Evolutionary conservation across 2,329 filamentous ascomycete species (phyloP).

Genomic region (Hymenoscyphus occultus): DNA sequence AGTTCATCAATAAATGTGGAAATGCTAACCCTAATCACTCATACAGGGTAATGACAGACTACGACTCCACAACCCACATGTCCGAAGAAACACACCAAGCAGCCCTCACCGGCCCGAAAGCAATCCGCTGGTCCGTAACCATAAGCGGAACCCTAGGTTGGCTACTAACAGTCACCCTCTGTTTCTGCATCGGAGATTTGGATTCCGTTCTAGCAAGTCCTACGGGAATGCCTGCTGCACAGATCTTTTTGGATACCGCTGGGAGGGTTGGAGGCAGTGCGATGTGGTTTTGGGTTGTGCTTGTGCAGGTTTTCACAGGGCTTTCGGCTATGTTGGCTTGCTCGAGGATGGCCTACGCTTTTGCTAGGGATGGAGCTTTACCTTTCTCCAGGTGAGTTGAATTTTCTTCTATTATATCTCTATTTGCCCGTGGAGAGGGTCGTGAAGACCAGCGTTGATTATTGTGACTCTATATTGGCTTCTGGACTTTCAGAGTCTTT

Average conservation of each 20-base stretch:
- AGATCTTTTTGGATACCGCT: slow-evolving; percentile 58
- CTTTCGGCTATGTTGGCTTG: slow-evolving; percentile 63
- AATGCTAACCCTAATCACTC: too few relatives aligned
- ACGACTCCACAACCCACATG: slow-evolving; percentile 66
- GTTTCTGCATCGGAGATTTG: slow-evolving; percentile 59
- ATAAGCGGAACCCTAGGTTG: slow-evolving; percentile 59
- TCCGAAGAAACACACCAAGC: slow-evolving; percentile 66
- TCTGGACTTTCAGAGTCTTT: too few relatives aligned
- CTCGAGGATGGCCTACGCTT: slow-evolving; percentile 60
- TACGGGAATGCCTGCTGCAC: slow-evolving; percentile 58
- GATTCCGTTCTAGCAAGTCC: slow-evolving; percentile 54
- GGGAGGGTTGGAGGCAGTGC: slow-evolving; percentile 53
- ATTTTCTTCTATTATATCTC: not conserved
- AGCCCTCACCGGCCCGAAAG: slow-evolving; percentile 55
- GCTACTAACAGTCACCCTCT: slow-evolving; percentile 60
- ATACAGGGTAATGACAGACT: slow-evolving; percentile 61
- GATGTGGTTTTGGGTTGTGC: slow-evolving; percentile 61
- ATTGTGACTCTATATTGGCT: not conserved
- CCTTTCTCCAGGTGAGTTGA: slow-evolving; percentile 52
- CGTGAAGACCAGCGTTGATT: too few relatives aligned
- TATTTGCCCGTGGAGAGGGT: not conserved
- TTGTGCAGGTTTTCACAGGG: slow-evolving; percentile 64
- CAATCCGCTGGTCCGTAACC: slow-evolving; percentile 57
- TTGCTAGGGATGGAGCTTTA: slow-evolving; percentile 57
- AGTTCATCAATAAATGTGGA: too few relatives aligned